Conservation (phyloP, 805 yeast genomes). For the Candida xiaguanensis region DNA sequence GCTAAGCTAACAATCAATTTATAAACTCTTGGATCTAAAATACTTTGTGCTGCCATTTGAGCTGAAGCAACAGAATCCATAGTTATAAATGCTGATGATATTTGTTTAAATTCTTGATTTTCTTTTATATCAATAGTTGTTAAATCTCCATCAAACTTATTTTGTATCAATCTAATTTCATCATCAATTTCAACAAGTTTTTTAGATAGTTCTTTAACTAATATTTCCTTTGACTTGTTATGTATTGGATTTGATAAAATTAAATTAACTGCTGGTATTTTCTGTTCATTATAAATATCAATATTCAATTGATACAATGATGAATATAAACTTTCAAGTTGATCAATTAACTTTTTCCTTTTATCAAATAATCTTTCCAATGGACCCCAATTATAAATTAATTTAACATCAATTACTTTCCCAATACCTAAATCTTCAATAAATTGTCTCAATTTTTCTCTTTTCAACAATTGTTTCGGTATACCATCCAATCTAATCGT, state of each 20-base stretch:
- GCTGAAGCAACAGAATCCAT: conserved; percentile 49
- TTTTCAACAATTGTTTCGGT: conserved; percentile 39
- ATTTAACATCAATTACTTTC: conserved; percentile 46
- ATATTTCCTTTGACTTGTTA: conserved; percentile 12
- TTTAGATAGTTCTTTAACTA: conserved; percentile 30
- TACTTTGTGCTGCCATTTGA: conserved; percentile 47
- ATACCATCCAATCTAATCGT: conserved; percentile 55
- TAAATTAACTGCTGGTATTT: conserved; percentile 31
- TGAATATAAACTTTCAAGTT: conserved; percentile 42
- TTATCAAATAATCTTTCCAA: conserved; percentile 35
- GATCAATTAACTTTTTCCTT: conserved; percentile 26
- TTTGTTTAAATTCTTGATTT: conserved; percentile 32
- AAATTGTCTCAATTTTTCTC: conserved; percentile 41
- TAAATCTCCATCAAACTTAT: conserved; percentile 24
- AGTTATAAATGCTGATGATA: conserved; percentile 45
- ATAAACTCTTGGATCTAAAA: conserved; percentile 43
- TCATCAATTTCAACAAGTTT: conserved; percentile 35
- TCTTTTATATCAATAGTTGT: conserved; percentile 21
- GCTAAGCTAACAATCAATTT: conserved; percentile 40
- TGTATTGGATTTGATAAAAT: conserved; percentile 8
- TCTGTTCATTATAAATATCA: conserved; percentile 31
- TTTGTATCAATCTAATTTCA: conserved; percentile 32
- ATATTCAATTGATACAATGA: conserved; percentile 40
- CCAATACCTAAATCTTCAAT: conserved; percentile 57
- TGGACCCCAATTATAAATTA: conserved; percentile 45